A percentile compares a stretch with the other conserved stretches of the same genome.
phyloP scores from a whole-genome alignment of 805 yeast genomes.

The Saccharomycopsis fermentans region DNA sequence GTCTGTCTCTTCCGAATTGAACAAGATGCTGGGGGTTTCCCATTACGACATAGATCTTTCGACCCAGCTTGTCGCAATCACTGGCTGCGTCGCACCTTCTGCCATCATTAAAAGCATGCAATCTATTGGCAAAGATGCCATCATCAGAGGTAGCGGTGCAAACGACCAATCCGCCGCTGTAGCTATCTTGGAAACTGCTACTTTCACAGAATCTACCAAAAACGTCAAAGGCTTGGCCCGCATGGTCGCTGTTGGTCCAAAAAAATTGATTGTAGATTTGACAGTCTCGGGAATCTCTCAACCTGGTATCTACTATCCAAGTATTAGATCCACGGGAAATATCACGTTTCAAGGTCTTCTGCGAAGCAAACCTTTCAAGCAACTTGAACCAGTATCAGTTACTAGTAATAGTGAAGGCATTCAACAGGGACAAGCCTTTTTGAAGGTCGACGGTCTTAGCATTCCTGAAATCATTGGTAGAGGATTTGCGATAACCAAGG shows the following conservation, averaged over 20 bases:
- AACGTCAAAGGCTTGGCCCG: constrained; percentile 85
- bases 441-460: constrained; percentile 25
- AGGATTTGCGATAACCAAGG: constrained; percentile 29
- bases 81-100: constrained; percentile 72
- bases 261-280: constrained; percentile 58
- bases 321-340: constrained; percentile 63
- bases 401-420: constrained; percentile 16
- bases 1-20: constrained; percentile 45
- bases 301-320: constrained; percentile 57
- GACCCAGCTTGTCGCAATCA: constrained; percentile 52
- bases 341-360: constrained; percentile 61
- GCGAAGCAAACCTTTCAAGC: constrained; percentile 44
- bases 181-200: constrained; percentile 71
- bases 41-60: constrained; percentile 46
- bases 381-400: constrained; percentile 30
- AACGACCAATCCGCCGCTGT: constrained; percentile 80
- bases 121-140: constrained; percentile 74
- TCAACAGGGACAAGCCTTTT: constrained; percentile 13
- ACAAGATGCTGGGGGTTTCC: constrained; percentile 39
- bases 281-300: constrained; percentile 56
- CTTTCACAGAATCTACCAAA: constrained; percentile 29
- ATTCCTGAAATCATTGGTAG: constrained; percentile 65
- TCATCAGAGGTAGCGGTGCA: constrained; percentile 82
- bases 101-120: constrained; percentile 58
- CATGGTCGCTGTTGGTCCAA: constrained; percentile 52